phyloP scores from a whole-genome alignment of 768 basidiomycete species.

The Agaricus subrufescens region DNA sequence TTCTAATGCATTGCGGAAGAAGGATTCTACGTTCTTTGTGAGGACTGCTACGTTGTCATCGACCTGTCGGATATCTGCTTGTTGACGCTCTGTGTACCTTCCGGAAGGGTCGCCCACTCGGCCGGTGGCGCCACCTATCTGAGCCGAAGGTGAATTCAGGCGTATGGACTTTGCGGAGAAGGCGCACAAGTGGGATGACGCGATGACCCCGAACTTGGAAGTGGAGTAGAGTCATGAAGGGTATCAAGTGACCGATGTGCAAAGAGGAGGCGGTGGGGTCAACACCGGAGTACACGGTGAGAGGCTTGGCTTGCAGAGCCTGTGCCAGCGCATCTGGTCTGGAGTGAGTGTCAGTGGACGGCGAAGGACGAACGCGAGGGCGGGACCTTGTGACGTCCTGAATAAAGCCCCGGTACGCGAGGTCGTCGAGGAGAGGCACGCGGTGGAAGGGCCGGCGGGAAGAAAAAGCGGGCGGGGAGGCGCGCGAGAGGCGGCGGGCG shows the following conservation, averaged over 20 bases:
- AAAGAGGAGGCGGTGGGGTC: slow-evolving; percentile 90
- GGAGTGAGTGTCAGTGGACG: not conserved
- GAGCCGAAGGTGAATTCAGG: slow-evolving; percentile 3
- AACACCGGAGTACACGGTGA: slow-evolving; percentile 79
- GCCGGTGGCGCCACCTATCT: slow-evolving; percentile 97
- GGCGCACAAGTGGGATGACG: slow-evolving; percentile 76
- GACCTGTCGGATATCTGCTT: slow-evolving; percentile 55
- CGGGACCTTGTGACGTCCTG: slow-evolving; percentile 40
- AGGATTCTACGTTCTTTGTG: slow-evolving; percentile 56
- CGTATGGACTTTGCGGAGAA: not conserved
- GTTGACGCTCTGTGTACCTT: slow-evolving; percentile 72
- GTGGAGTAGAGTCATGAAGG: slow-evolving; percentile 82
- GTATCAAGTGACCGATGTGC: slow-evolving; percentile 92
- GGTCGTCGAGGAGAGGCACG: slow-evolving; percentile 33
- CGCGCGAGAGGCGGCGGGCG: not conserved
- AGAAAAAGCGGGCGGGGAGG: not conserved
- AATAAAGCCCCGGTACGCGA: slow-evolving; percentile 41
- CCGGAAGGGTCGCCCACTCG: slow-evolving; percentile 98
- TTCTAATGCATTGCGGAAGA: slow-evolving; percentile 61
- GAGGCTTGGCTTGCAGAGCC: slow-evolving; percentile 32
- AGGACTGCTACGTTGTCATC: slow-evolving; percentile 63
- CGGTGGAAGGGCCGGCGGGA: slow-evolving; percentile 3
- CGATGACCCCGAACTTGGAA: slow-evolving; percentile 84
- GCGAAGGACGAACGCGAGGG: not conserved
- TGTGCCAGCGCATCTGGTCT: slow-evolving; percentile 39